Evolutionary conservation across 2,329 filamentous ascomycete species (phyloP).

Genomic region (Geosmithia flava): DNA sequence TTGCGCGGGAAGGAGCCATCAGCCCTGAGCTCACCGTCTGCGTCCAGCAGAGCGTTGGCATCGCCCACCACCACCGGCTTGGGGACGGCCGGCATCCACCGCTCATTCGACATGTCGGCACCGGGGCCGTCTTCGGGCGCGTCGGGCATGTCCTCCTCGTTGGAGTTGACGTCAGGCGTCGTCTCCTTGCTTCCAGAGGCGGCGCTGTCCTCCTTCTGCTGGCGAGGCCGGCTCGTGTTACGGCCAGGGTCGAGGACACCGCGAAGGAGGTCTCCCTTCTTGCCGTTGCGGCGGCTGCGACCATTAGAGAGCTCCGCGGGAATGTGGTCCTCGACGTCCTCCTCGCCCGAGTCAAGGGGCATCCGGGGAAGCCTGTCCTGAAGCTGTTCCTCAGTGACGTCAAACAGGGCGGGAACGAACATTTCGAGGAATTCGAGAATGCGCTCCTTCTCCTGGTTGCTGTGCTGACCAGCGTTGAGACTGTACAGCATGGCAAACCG

Average conservation of each 20-base stretch:
- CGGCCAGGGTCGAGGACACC: conserved; percentile 72
- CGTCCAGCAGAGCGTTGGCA: conserved; percentile 43
- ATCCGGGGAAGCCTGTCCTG: conserved; percentile 55
- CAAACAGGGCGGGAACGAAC: conserved; percentile 67
- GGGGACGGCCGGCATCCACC: conserved; percentile 52
- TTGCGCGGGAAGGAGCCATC: conserved; percentile 73
- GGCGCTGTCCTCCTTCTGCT: conserved; percentile 69
- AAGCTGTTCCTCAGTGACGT: conserved; percentile 58
- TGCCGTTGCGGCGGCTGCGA: conserved; percentile 57
- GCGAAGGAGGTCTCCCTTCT: conserved; percentile 70
- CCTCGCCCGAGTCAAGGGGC: conserved; percentile 58
- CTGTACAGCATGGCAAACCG: conserved; percentile 53
- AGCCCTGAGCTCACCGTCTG: conserved; percentile 52
- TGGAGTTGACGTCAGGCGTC: conserved; percentile 73
- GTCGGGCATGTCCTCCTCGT: conserved; percentile 63
- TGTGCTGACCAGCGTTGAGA: conserved; percentile 57
- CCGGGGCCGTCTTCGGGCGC: conserved; percentile 42
- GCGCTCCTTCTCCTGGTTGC: conserved; percentile 59
- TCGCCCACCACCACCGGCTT: conserved; percentile 37
- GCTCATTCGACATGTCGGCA: conserved; percentile 51
- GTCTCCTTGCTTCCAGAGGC: conserved; percentile 74
- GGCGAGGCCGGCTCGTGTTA: conserved; percentile 56
- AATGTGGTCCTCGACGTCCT: conserved; percentile 63
- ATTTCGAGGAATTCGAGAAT: conserved; percentile 65
- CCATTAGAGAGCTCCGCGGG: conserved; percentile 60